phyloP scores from a whole-genome alignment of 176 grass and related monocot genomes.

The Oryza brachyantha region DNA sequence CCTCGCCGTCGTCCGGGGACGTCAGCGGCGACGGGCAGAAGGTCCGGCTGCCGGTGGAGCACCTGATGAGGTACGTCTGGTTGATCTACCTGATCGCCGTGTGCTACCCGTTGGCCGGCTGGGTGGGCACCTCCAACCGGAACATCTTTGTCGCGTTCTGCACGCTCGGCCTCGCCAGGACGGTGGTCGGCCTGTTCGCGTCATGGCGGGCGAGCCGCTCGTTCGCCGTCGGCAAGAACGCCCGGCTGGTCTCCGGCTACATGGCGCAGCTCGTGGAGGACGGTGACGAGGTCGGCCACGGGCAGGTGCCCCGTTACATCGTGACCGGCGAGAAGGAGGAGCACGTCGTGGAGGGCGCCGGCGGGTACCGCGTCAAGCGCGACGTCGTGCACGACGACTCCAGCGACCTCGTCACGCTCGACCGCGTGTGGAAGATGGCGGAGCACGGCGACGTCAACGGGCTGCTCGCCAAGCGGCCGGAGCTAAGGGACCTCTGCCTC shows the following conservation, averaged over 20 bases:
- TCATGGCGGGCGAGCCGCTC: neutral
- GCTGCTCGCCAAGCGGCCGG: too few species aligned
- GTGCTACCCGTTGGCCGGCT: neutral
- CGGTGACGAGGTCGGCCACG: too few species aligned
- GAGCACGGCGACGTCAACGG: too few species aligned
- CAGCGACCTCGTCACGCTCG: too few species aligned
- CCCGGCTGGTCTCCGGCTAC: conserved; percentile 36
- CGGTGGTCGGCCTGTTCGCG: conserved; percentile 9
- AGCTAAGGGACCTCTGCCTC: too few species aligned
- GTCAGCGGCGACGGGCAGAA: neutral
- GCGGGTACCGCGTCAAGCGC: too few species aligned
- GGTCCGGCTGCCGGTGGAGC: neutral
- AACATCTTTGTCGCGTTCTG: conserved; percentile 12
- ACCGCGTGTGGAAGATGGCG: neutral
- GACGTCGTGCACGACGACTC: too few species aligned
- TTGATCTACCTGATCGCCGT: accelerated
- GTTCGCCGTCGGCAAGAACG: conserved; percentile 25
- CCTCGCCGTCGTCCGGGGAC: neutral
- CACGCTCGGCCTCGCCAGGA: conserved; percentile 12
- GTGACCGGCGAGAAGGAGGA: too few species aligned
- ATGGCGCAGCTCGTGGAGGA: conserved; percentile 28
- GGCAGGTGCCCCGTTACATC: neutral
- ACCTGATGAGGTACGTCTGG: neutral
- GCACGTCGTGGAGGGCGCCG: too few species aligned
- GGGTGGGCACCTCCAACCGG: accelerated